Conservation (phyloP, 805 yeast species). For the Candida golubevii region DNA sequence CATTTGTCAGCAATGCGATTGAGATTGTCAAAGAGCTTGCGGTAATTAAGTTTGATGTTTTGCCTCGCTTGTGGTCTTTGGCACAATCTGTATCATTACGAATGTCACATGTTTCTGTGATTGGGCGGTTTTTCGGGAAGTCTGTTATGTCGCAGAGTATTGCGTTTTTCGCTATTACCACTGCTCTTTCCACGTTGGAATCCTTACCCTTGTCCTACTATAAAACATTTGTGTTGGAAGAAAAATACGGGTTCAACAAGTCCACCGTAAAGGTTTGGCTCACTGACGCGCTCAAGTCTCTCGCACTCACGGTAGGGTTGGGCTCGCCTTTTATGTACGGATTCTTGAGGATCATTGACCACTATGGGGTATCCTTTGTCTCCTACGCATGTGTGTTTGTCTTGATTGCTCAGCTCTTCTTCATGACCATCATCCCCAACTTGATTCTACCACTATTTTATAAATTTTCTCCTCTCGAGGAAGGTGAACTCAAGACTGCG, state of each 20-base stretch:
- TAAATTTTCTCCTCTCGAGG: slow-evolving; percentile 83
- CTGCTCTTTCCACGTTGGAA: slow-evolving; percentile 49
- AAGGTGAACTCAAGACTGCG: slow-evolving; percentile 78
- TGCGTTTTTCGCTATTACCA: slow-evolving; percentile 49
- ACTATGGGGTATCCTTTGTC: slow-evolving; percentile 77
- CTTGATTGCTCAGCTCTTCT: slow-evolving; percentile 64
- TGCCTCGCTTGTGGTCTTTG: slow-evolving; percentile 35
- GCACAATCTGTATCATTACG: slow-evolving; percentile 60
- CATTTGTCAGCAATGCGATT: slow-evolving; percentile 50
- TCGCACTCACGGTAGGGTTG: slow-evolving; percentile 48
- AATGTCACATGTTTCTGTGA: slow-evolving; percentile 35
- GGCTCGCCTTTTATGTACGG: slow-evolving; percentile 73
- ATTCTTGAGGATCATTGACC: slow-evolving; percentile 74
- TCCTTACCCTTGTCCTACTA: slow-evolving; percentile 71
- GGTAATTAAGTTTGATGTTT: slow-evolving; percentile 54
- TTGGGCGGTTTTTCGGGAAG: slow-evolving; percentile 45
- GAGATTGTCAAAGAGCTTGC: slow-evolving; percentile 53
- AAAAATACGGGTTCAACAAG: slow-evolving; percentile 90
- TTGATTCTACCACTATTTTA: slow-evolving; percentile 91
- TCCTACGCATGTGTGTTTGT: slow-evolving; percentile 73
- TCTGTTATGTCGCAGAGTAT: slow-evolving; percentile 64
- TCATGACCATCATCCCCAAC: slow-evolving; percentile 75
- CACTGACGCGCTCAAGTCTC: slow-evolving; percentile 62
- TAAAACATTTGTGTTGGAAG: slow-evolving; percentile 83
- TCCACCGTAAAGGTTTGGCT: slow-evolving; percentile 69